Evolutionary conservation across 2,329 filamentous ascomycete genomes (phyloP).

Genomic region (Gaeumannomyces sp.): DNA sequence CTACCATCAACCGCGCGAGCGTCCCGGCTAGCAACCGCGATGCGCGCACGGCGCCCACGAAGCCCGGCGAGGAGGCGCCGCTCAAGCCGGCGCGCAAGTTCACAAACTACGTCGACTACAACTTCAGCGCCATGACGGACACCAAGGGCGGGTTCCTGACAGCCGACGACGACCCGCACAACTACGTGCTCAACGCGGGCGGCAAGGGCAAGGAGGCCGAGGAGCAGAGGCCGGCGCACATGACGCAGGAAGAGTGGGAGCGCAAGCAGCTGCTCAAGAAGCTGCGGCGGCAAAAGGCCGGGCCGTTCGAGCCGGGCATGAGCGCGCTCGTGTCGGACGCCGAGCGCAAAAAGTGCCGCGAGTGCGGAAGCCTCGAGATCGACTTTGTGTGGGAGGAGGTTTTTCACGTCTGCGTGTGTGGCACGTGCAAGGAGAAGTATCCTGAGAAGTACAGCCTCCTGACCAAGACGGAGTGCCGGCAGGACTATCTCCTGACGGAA

Average conservation of each 20-base stretch:
- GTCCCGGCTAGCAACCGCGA: constrained; percentile 60
- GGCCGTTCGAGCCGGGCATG: constrained; percentile 85
- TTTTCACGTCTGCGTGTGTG: constrained; percentile 70
- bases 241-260: constrained; percentile 92
- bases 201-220: constrained; percentile 29
- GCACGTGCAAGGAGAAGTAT: constrained; percentile 76
- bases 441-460: constrained; percentile 92
- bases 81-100: constrained; percentile 82
- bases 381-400: constrained; percentile 93
- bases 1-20: constrained; percentile 48
- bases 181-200: constrained; percentile 61
- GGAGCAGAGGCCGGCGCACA: constrained; percentile 71
- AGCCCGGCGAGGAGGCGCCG: constrained; percentile 23
- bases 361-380: constrained; percentile 80
- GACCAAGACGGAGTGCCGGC: constrained; percentile 92
- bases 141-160: constrained; percentile 94
- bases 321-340: constrained; percentile 61
- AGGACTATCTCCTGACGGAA: constrained; percentile 93
- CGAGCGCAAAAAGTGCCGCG: constrained; percentile 68
- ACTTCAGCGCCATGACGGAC: constrained; percentile 96
- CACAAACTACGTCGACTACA: constrained; percentile 92
- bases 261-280: constrained; percentile 67
- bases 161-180: constrained; percentile 85
- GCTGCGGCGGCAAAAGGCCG: constrained; percentile 66
- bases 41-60: constrained; percentile 38